phyloP scores from a whole-genome alignment of 176 grass and related monocot species.

The Eleusine indica region DNA sequence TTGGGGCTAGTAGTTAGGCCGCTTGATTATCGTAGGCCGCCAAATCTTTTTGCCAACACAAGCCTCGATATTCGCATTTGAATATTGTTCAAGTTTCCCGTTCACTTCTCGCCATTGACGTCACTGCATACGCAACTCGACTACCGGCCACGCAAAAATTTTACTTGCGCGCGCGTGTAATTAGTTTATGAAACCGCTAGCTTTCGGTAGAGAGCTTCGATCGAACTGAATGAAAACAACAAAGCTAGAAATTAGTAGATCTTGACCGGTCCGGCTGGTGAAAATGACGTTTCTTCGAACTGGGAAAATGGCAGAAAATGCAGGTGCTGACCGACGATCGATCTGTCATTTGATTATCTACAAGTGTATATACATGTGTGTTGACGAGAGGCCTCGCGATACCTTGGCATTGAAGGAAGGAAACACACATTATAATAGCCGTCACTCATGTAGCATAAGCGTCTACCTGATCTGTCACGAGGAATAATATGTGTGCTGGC shows the following conservation, averaged over 20 bases:
- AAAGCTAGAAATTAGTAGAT: too few species aligned
- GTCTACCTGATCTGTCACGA: too few species aligned
- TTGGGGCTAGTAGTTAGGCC: too few species aligned
- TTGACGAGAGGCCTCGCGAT: not conserved
- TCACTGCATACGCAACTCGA: constrained; percentile 32
- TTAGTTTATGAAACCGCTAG: not conserved
- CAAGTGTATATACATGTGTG: not conserved
- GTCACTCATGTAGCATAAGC: too few species aligned
- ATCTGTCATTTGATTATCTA: too few species aligned
- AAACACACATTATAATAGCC: not conserved
- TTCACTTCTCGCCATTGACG: not conserved
- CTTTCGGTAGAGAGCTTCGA: not conserved
- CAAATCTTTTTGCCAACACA: not conserved
- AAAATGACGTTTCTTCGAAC: not conserved
- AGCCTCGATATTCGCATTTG: not conserved
- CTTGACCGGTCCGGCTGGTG: not conserved
- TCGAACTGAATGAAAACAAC: not conserved
- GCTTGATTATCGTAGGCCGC: too few species aligned
- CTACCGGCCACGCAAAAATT: not conserved
- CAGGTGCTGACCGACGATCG: too few species aligned
- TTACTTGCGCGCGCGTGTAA: too few species aligned
- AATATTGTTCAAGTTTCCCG: not conserved
- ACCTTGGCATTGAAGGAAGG: not conserved
- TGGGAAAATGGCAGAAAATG: too few species aligned
- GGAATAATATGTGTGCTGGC: too few species aligned